Percentiles rank a stretch among this genome's conserved stretches.
Conservation (phyloP, 345 rosid genomes). For the Heritiera fomes region DNA sequence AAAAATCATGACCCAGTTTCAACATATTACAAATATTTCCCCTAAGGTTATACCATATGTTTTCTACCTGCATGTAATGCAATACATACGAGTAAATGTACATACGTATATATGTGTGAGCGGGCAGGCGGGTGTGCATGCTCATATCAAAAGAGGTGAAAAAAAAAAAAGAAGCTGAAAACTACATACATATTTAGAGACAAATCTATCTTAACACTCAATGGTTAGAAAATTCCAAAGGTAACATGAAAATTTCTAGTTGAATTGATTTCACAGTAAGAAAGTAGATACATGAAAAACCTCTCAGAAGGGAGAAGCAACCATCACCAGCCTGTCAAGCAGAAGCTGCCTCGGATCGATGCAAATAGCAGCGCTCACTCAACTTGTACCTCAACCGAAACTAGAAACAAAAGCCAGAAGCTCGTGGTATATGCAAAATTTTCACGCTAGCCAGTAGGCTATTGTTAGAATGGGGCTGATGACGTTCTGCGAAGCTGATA, state of each 20-base stretch:
- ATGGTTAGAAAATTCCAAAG: neutral
- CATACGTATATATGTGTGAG: too few relatives aligned
- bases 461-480: constrained; percentile 59
- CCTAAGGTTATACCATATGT: too few relatives aligned
- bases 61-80: too few relatives aligned
- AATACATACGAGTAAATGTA: too few relatives aligned
- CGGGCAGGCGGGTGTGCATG: neutral
- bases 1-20: too few relatives aligned
- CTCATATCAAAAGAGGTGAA: neutral
- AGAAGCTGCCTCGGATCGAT: neutral
- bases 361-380: neutral
- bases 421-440: constrained; percentile 14
- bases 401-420: constrained; percentile 8
- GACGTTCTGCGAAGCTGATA: constrained; percentile 70
- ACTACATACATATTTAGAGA: neutral
- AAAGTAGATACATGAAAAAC: constrained; percentile 10
- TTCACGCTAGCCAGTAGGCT: neutral
- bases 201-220: constrained; percentile 3
- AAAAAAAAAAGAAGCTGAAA: neutral
- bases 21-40: too few relatives aligned
- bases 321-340: neutral
- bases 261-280: constrained; percentile 7
- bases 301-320: constrained; percentile 10
- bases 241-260: constrained; percentile 14
- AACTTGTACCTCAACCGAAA: neutral